Conservation (phyloP, 2,329 filamentous ascomycete species). For the Karstenula rhodostoma region DNA sequence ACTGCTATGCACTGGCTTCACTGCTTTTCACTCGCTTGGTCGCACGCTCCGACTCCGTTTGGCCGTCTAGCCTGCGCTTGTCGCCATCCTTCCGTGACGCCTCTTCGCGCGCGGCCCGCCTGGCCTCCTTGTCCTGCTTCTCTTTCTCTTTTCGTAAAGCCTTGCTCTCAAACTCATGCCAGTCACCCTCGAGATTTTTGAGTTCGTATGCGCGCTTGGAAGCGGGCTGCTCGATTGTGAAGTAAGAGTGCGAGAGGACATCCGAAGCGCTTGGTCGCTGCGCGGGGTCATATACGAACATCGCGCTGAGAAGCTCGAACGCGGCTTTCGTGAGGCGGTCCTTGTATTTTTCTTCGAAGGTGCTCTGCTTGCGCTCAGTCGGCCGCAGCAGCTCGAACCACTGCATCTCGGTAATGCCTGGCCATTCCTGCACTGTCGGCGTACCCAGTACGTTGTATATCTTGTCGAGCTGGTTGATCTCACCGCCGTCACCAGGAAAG, state of each 20-base stretch:
- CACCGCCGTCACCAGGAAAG: slow-evolving; percentile 94
- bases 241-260: slow-evolving; percentile 88
- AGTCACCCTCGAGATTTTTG: slow-evolving; percentile 84
- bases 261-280: slow-evolving; percentile 84
- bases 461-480: slow-evolving; percentile 94
- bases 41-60: slow-evolving; percentile 40
- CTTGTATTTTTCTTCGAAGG: slow-evolving; percentile 84
- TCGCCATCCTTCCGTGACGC: slow-evolving; percentile 39
- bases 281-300: slow-evolving; percentile 89
- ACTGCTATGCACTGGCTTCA: slow-evolving; percentile 21
- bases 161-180: slow-evolving; percentile 99
- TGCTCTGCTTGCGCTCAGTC: slow-evolving; percentile 72
- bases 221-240: slow-evolving; percentile 79
- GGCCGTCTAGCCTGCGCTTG: slow-evolving; percentile 43
- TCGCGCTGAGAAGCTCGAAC: slow-evolving; percentile 80
- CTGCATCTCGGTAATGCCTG: slow-evolving; percentile 87
- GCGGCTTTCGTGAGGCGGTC: slow-evolving; percentile 79
- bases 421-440: slow-evolving; percentile 85
- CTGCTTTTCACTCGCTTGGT: slow-evolving; percentile 41
- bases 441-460: slow-evolving; percentile 95
- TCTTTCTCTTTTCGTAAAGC: slow-evolving; percentile 90
- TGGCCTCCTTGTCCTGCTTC: slow-evolving; percentile 66
- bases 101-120: slow-evolving; percentile 47
- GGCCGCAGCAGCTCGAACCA: slow-evolving; percentile 95
- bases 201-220: slow-evolving; percentile 84